These are phyloP conservation scores for Ceratocystis variospora DNA, from an alignment of 2,329 filamentous ascomycete genomes.

Conservation along the genomic window DNA sequence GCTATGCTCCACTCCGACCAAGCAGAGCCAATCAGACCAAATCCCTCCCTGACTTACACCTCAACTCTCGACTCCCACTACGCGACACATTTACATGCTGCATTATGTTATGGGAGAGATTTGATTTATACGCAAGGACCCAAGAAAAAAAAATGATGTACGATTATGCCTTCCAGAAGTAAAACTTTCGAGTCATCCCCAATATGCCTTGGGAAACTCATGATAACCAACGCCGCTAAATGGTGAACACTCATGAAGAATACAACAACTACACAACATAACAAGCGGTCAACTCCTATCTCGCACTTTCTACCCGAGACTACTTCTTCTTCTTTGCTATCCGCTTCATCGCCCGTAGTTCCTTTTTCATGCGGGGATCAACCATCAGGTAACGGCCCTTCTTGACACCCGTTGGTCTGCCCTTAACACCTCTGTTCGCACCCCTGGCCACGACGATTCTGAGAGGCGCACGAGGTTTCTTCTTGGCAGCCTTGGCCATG, in stretches of 20 bases:
- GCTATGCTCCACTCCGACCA: too few species aligned
- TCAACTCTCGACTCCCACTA: too few species aligned
- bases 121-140: not conserved
- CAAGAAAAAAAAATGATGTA: constrained; percentile 4
- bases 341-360: constrained; percentile 76
- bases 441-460: constrained; percentile 83
- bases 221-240: constrained; percentile 18
- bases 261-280: constrained; percentile 9
- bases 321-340: constrained; percentile 54
- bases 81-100: too few species aligned
- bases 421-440: constrained; percentile 69
- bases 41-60: too few species aligned
- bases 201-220: constrained; percentile 6
- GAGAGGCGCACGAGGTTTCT: constrained; percentile 70
- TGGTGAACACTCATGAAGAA: constrained; percentile 9
- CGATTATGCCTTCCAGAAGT: constrained; percentile 15
- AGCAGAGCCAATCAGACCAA: too few species aligned
- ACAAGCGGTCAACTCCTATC: not conserved
- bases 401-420: constrained; percentile 66
- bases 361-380: constrained; percentile 90
- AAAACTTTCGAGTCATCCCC: constrained; percentile 14
- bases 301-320: constrained; percentile 11
- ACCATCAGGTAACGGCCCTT: constrained; percentile 98
- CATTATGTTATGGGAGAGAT: too few species aligned
- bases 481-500: constrained; percentile 68